Evolutionary conservation across 495 filamentous ascomycete species (phyloP).

Genomic region (Neurospora tetrasperma): DNA sequence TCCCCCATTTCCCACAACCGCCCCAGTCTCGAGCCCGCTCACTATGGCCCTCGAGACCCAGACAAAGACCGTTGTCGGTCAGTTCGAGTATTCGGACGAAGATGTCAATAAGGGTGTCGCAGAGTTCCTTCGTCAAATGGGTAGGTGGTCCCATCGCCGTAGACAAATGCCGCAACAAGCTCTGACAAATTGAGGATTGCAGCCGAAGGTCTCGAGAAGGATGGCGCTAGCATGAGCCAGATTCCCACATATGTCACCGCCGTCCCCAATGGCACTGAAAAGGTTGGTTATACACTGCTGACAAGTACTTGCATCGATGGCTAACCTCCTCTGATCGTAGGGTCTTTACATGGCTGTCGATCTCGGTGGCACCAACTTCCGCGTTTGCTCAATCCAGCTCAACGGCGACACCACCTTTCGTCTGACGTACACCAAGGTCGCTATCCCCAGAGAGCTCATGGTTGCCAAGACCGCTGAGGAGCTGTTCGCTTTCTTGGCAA

Average conservation of each 20-base stretch:
- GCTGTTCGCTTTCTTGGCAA: slow-evolving; percentile 86
- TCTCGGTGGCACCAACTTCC: slow-evolving; percentile 94
- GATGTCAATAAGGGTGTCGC: slow-evolving; percentile 69
- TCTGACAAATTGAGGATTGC: background rate
- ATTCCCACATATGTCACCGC: slow-evolving; percentile 94
- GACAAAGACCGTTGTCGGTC: slow-evolving; percentile 64
- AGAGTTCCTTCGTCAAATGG: slow-evolving; percentile 78
- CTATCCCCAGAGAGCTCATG: slow-evolving; percentile 87
- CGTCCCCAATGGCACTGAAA: slow-evolving; percentile 95
- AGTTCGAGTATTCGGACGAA: slow-evolving; percentile 78
- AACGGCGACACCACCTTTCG: slow-evolving; percentile 89
- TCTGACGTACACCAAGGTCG: slow-evolving; percentile 81
- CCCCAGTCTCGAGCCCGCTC: slow-evolving; percentile 36
- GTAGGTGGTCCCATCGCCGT: slow-evolving; percentile 34
- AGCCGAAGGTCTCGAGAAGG: slow-evolving; percentile 73
- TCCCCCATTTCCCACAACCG: slow-evolving; percentile 35
- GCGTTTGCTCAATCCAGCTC: slow-evolving; percentile 87
- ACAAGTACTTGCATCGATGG: background rate
- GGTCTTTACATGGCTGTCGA: slow-evolving; percentile 94
- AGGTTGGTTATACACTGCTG: slow-evolving; percentile 40
- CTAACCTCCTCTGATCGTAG: slow-evolving; percentile 34
- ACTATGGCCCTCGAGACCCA: slow-evolving; percentile 56
- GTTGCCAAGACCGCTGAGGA: slow-evolving; percentile 74
- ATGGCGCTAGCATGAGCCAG: slow-evolving; percentile 76
- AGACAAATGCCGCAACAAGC: background rate